phyloP scores from a whole-genome alignment of 441 rosid species.

The Isatis lusitanica region DNA sequence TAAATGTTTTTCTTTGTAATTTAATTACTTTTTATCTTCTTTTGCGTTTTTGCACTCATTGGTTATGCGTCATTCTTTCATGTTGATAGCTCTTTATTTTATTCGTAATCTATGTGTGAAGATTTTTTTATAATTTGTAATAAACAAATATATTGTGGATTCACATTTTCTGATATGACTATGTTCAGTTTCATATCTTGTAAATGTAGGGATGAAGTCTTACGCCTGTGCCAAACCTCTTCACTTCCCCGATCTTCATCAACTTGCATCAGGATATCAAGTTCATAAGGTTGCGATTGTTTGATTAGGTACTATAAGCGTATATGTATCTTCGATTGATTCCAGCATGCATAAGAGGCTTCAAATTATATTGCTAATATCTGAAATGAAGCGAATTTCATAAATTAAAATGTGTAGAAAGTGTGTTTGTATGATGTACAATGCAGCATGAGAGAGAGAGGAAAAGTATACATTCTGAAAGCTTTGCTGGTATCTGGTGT shows the following conservation, averaged over 20 bases:
- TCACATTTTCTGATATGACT: too few relatives aligned
- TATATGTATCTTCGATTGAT: background rate
- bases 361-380: background rate
- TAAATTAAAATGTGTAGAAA: background rate
- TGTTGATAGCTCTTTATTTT: too few relatives aligned
- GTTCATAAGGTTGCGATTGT: background rate
- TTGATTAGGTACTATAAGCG: background rate
- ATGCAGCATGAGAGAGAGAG: background rate
- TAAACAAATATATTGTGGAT: too few relatives aligned
- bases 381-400: background rate
- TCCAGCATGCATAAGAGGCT: background rate
- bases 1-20: too few relatives aligned
- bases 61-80: too few relatives aligned
- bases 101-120: too few relatives aligned
- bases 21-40: too few relatives aligned
- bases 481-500: constrained; percentile 98
- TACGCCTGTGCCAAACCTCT: constrained; percentile 80
- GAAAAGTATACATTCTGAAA: constrained; percentile 63
- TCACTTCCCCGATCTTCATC: constrained; percentile 59
- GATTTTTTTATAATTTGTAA: too few relatives aligned
- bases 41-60: too few relatives aligned
- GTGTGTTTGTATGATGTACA: background rate
- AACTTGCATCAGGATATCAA: constrained; percentile 42
- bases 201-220: constrained; percentile 74
- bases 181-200: constrained; percentile 44